phyloP scores from a whole-genome alignment of 2,329 filamentous ascomycete genomes.

The Chaetomiaceae sp. region DNA sequence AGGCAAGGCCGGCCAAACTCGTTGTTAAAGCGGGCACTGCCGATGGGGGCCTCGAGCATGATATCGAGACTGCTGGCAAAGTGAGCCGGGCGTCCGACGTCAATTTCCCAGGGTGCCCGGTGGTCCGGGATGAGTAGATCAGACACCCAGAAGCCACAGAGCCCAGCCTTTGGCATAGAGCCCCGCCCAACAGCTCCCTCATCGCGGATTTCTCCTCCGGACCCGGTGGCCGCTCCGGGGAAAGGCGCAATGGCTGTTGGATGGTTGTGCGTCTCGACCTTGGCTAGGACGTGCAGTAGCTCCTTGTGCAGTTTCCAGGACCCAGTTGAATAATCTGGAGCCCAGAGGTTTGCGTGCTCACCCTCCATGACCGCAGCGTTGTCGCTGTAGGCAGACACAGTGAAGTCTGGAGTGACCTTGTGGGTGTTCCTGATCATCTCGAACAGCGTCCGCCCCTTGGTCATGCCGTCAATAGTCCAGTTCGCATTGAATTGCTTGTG shows the following conservation, averaged over 20 bases:
- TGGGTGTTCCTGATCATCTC: constrained; percentile 97
- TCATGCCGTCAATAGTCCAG: constrained; percentile 87
- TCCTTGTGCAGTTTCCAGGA: constrained; percentile 87
- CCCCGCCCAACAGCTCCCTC: constrained; percentile 92
- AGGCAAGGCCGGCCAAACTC: constrained; percentile 91
- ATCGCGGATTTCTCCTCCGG: constrained; percentile 91
- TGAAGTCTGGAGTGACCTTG: constrained; percentile 71
- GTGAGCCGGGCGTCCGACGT: constrained; percentile 84
- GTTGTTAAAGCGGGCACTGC: constrained; percentile 94
- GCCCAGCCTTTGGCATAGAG: constrained; percentile 86
- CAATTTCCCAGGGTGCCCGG: constrained; percentile 81
- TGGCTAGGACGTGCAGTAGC: constrained; percentile 79
- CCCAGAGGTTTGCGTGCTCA: constrained; percentile 71
- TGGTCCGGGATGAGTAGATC: constrained; percentile 85
- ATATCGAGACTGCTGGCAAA: constrained; percentile 94
- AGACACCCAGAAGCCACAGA: constrained; percentile 91
- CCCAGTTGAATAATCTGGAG: constrained; percentile 78
- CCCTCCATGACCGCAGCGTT: constrained; percentile 91
- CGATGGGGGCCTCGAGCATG: constrained; percentile 95
- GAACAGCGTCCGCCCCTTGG: constrained; percentile 78
- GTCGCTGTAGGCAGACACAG: constrained; percentile 95
- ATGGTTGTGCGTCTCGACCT: constrained; percentile 98
- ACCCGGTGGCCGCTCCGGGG: constrained; percentile 87
- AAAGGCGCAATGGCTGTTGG: constrained; percentile 94
- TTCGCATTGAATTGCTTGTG: constrained; percentile 93